Base-by-base conservation (phyloP, 768 basidiomycete genomes). In the Podaxis sp. region DNA sequence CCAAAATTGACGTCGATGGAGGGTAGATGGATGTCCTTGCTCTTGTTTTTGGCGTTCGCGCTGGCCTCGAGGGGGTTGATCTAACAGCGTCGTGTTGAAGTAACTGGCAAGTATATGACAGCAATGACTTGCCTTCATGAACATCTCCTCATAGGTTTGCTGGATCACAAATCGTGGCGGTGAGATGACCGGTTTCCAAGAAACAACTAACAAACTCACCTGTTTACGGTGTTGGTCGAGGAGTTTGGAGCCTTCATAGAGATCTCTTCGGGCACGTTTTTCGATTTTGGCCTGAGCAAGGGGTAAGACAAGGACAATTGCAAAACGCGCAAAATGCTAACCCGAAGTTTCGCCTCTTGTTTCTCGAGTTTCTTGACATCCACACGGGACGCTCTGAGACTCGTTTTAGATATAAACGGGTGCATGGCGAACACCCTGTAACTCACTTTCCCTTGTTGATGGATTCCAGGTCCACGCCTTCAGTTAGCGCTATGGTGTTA, bases 81-180 rank as follows among this genome's bases (percentile, higher is more conserved):
- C 90, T 92, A 56, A 41, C 8, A 28, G 46, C 13, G 50, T 49
- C 17, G 40, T 40, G 44, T 38, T 28, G 13, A 57, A 20, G 4
- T 26, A 8, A 36, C 15, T 11, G 8, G n/a, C 36, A 17, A 38
- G 6, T 8, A 2, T 20, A 36, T 8, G 15, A 51, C 12, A 38
- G 38, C 22, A 37, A n/a, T 20, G n/a, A 28, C 58, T 56, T 57
- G 88, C 95, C 83, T 97, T 94, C 92, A 99, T 93, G 78, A 95
- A 99, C 87, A 99, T 89, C 72, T 99, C 97, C 72, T 99, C 96
- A 76, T 98, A 99, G 20, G 89, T 86, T 91, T 98, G 95, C 89
- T 99, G 68, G 40, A 66, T 49, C 33, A 46, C 4, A 48, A 6
- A 24, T 28, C 10, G 26, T 37, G 44, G 48, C 24, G 4, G 55